Conservation (phyloP, 2,329 filamentous ascomycete genomes). For the Cladophialophora bantiana region DNA sequence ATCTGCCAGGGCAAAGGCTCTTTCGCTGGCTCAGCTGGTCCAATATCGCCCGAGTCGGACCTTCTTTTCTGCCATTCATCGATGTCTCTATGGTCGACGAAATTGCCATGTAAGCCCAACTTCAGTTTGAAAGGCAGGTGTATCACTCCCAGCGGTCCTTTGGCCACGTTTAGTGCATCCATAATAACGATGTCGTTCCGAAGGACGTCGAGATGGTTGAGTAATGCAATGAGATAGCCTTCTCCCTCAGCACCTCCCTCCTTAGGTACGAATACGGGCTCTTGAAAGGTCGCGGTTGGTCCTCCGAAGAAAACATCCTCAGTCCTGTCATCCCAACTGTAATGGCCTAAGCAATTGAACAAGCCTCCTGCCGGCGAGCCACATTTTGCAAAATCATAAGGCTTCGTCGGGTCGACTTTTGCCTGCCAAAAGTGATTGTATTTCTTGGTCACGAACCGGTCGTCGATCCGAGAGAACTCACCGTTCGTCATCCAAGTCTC, state of each 20-base stretch:
- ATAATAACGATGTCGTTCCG: slow-evolving; percentile 48
- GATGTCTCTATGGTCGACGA: slow-evolving; percentile 34
- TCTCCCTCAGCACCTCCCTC: slow-evolving; percentile 43
- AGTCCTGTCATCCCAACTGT: slow-evolving; percentile 36
- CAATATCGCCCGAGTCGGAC: slow-evolving; percentile 28
- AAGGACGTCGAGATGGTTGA: slow-evolving; percentile 51
- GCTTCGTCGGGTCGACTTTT: slow-evolving; percentile 38
- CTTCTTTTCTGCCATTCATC: slow-evolving; percentile 29
- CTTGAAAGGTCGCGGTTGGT: slow-evolving; percentile 44
- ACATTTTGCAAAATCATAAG: slow-evolving; percentile 44
- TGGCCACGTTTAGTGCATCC: slow-evolving; percentile 43
- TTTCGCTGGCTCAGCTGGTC: slow-evolving; percentile 29
- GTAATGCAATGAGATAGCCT: slow-evolving; percentile 44
- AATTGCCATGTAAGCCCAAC: slow-evolving; percentile 48
- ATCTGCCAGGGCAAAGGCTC: slow-evolving; percentile 35
- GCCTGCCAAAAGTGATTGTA: slow-evolving; percentile 59
- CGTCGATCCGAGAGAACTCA: slow-evolving; percentile 44
- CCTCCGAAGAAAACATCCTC: slow-evolving; percentile 43
- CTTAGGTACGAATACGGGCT: slow-evolving; percentile 44
- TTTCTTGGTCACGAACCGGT: slow-evolving; percentile 49
- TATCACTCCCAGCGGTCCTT: slow-evolving; percentile 44
- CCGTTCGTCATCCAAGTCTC: slow-evolving; percentile 47
- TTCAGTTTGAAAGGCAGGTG: slow-evolving; percentile 46
- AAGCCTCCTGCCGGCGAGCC: slow-evolving; percentile 39
- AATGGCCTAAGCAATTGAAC: slow-evolving; percentile 39